Base-by-base conservation (phyloP, 495 filamentous ascomycete species). In the Collariella sp. region DNA sequence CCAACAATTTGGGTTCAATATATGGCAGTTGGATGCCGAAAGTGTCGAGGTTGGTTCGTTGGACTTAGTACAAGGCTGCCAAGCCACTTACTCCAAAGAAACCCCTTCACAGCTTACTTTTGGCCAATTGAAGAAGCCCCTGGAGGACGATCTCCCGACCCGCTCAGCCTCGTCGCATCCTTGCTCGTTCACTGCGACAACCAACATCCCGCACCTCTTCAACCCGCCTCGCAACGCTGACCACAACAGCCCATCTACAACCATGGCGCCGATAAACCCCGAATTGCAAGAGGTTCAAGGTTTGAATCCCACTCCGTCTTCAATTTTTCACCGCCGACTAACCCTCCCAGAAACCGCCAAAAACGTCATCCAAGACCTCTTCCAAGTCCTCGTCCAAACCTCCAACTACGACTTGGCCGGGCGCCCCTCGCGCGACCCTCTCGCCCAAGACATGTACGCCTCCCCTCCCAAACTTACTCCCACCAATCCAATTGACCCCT, bases 281-380 rank as follows among this genome's bases (percentile, higher is more conserved):
- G 73, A 76, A 58, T 72, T 74, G 53, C 64, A 73, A 55, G 59
- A 60, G 4, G 62, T 77, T 54, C 73, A 78, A 64, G 70, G 76
- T 76, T 58, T 61, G 66, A 52, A 20, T 34, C 24, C 9, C 0
- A 29, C 1, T 10, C 40, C 19, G 22, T 16, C 13, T 26, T 20
- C 19, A 6, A 33, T 35, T n/a, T 19, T 33, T 3, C 26, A 26
- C 15, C 33, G 13, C 18, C 24, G 19, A 45, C 56, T 59, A 52
- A 65, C 63, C 20, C 29, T 38, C 2, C 9, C 62, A 83, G 82
- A 76, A 39, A 75, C 81, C 60, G 70, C 87, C 67, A 85, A 86
- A 55, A 73, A 79, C 60, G 77, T 90, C 38, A 89, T 96, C 67
- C 87, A 93, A 63, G 85, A 90, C 61, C 83, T 96, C 46, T 95